Conservation (phyloP, 1,284 basidiomycete genomes). For the Boletus calvinii region DNA sequence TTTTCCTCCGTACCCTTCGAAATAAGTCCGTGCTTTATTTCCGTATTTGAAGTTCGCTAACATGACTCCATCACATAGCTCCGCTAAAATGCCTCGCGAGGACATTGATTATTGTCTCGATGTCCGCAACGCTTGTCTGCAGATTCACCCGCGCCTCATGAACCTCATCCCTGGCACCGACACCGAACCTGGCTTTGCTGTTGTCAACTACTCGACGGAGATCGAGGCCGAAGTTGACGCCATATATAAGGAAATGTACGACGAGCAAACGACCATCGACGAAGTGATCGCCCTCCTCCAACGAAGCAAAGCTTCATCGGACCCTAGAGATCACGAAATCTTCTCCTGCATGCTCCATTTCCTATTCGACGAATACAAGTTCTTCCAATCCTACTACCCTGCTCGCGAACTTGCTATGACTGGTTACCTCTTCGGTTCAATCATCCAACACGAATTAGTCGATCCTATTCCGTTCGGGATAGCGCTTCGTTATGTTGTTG, state of each 20-base stretch:
- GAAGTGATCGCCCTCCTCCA: constrained; percentile 89
- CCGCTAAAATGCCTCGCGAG: constrained; percentile 63
- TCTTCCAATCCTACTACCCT: constrained; percentile 96
- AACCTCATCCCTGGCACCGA: constrained; percentile 89
- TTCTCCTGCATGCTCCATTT: constrained; percentile 99
- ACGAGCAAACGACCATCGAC: constrained; percentile 91
- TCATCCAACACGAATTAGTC: constrained; percentile 93
- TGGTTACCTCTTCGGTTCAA: constrained; percentile 92
- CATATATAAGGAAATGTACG: constrained; percentile 99
- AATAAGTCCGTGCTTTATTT: constrained; percentile 57
- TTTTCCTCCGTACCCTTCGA: constrained; percentile 85
- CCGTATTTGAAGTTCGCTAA: constrained; percentile 2
- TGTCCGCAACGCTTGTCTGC: constrained; percentile 91
- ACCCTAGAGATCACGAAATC: constrained; percentile 88
- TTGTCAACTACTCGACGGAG: constrained; percentile 85
- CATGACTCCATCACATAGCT: constrained; percentile 39
- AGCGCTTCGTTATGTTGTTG: constrained; percentile 95
- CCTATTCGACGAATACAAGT: constrained; percentile 99
- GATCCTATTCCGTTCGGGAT: constrained; percentile 96
- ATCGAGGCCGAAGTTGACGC: constrained; percentile 92
- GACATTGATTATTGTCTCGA: constrained; percentile 91
- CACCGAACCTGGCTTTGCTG: constrained; percentile 88
- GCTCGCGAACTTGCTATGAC: constrained; percentile 95
- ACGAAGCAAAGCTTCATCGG: constrained; percentile 81
- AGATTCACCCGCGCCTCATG: constrained; percentile 96